Conservation (phyloP, 108 stramenopile genomes). For the Asterionellopsis glacialis region DNA sequence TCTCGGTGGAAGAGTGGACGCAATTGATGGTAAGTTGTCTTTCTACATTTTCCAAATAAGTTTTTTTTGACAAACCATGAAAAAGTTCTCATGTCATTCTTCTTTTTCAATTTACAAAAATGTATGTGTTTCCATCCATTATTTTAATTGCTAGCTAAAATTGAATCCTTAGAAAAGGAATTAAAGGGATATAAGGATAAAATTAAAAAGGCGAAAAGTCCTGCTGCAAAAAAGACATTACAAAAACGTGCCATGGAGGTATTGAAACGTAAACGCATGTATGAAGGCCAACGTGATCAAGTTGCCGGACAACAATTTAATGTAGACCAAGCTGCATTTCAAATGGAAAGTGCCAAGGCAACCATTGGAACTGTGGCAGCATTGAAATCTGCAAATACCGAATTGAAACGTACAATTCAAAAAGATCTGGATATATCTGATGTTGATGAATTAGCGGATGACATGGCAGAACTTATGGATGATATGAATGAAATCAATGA, state of each 20-base stretch:
- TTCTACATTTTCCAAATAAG: too few species aligned
- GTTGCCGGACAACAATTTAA: constrained; percentile 94
- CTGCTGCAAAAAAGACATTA: constrained; percentile 65
- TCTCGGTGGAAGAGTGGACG: constrained; percentile 53
- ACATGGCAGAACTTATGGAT: constrained; percentile 89
- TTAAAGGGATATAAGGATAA: constrained; percentile 79
- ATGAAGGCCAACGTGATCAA: constrained; percentile 95
- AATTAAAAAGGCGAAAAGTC: constrained; percentile 71
- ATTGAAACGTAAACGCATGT: constrained; percentile 95
- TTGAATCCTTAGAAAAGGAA: constrained; percentile 71
- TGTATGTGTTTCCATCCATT: too few species aligned
- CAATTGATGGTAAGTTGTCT: constrained; percentile 52
- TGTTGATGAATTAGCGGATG: constrained; percentile 93
- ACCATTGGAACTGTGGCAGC: constrained; percentile 89
- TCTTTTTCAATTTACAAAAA: too few species aligned
- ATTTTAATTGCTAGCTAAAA: constrained; percentile 29
- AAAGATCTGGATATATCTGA: constrained; percentile 92
- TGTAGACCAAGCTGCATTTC: constrained; percentile 94
- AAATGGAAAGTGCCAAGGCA: constrained; percentile 93
- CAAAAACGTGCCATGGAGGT: constrained; percentile 91
- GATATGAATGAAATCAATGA: constrained; percentile 97
- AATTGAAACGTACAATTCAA: constrained; percentile 81
- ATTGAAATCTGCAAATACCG: constrained; percentile 90
- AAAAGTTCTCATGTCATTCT: too few species aligned
- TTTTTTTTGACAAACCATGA: too few species aligned